These are phyloP conservation scores for Cyclocybe aegerita DNA, from an alignment of 768 basidiomycete species.

Conservation along the genomic window DNA sequence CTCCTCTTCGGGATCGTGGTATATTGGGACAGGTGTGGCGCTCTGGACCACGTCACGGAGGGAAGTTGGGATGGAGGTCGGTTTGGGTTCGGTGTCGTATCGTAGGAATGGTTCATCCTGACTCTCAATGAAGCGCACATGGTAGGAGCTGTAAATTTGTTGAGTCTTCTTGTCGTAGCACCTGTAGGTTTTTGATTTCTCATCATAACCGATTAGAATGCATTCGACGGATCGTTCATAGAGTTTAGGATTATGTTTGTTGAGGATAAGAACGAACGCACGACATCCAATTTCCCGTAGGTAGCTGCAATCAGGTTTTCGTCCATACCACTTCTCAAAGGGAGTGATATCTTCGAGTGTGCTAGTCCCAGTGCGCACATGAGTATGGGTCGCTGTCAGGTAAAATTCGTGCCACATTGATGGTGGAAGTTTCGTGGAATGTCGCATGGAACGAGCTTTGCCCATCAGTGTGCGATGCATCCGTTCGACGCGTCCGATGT, in stretches of 20 bases:
- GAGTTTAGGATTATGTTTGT: conserved; percentile 26
- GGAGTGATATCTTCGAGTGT: conserved; percentile 11
- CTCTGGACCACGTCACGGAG: not conserved
- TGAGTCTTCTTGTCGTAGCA: conserved; percentile 10
- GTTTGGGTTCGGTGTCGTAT: not conserved
- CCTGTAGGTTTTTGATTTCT: conserved; percentile 12
- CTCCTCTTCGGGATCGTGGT: not conserved
- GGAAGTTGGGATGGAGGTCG: not conserved
- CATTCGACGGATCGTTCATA: conserved; percentile 17
- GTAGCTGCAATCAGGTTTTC: conserved; percentile 22
- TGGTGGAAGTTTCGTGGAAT: conserved; percentile 21
- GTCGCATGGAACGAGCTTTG: conserved; percentile 26
- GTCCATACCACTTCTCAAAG: conserved; percentile 16
- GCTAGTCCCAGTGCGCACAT: conserved; percentile 8
- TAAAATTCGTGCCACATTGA: conserved; percentile 34
- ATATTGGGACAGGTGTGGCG: not conserved
- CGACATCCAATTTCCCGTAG: conserved; percentile 28
- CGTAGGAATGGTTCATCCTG: not conserved
- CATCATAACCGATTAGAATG: conserved; percentile 18
- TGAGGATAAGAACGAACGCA: conserved; percentile 10
- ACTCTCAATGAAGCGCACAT: conserved; percentile 21
- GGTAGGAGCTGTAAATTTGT: conserved; percentile 15
- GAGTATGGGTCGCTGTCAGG: conserved; percentile 25
- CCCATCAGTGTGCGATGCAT: conserved; percentile 32
- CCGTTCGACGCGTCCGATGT: conserved; percentile 35